Base-by-base conservation (phyloP, 192 early-diverging fungal genomes). In the Thoreauomyces humboldtii region DNA sequence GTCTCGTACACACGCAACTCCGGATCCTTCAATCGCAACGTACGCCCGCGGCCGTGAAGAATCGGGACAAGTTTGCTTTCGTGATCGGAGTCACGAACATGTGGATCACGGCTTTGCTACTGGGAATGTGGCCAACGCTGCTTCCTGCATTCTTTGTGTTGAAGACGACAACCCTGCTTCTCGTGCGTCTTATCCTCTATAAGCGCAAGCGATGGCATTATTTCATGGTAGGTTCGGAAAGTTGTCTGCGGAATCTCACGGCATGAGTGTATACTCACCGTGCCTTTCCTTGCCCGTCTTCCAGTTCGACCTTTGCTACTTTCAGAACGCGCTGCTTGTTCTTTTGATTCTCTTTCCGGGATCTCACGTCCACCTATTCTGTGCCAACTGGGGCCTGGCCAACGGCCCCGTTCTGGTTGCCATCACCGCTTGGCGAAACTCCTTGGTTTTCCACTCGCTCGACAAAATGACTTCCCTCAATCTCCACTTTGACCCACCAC, bases 341-440 rank as follows among this genome's bases (percentile, higher is more conserved):
- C 24, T 84, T 11, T 81, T 73, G 31, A 69, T 88, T n/a, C 81
- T 78, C 42, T 61, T 78, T 7, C 77, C 73, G 28, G 79, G 81
- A 14, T 41, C 67, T 5, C 69, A 67, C 22, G 21, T 61, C 17
- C 35, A 37, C 21, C 56, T 84, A 17, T 84, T 77, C 47, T 42
- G 63, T 7, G 75, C 78, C 12, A 43, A 59, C 12, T 61, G 59
- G 53, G 64, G 54, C 32, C 53, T 88, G 5, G 78, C 87, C 19
- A 77, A 76, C 70, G 87, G 87, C 14, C 87, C 87, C 42, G 79
- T 88, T 0, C 77, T 78, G n/a, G 81, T 80, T 67, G 87, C 87
- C 0, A 87, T 86, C 37, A 73, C 86, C 51, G 80, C 86, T 0
- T 76, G 73, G 73, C 37, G 69, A 44, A 73, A 71, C 43, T 74